Evolutionary conservation across 179 eudicot species (phyloP), one percentile per base, ranked within the genome.

Genomic region (Corrigiola litoralis): DNA sequence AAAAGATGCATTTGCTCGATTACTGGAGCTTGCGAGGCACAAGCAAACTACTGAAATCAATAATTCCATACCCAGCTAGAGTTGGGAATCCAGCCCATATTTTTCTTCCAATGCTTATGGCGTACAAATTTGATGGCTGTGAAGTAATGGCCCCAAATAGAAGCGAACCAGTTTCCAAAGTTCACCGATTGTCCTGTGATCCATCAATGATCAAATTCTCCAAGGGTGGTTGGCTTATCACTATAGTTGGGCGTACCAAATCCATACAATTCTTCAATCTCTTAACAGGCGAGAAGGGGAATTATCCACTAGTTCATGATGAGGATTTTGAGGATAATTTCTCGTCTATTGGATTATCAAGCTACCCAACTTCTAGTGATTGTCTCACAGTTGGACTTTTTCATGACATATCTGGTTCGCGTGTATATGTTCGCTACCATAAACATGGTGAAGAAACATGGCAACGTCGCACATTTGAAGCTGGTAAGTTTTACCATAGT

Each of bases 151-250:
- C 61, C 10, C 50, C 29, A 20, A 1, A 1, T 41, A 45, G 56
- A 3, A 9, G 24, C 42, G 36, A 70, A 23, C 31, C 48, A 32
- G 33, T 41, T 5, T 44, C 37, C 13, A 42, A 21, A 47, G 13
- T n/a, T 18, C 23, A 53, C 8, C 54, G 44, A 4, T 38, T 49
- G 6, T 58, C 67, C 42, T 13, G 6, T 24, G 37, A 11, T 28
- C 38, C 38, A 17, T 51, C 48, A 20, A 7, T 27, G 16, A 42
- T 70, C 8, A n/a, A 53, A 9, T 62, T 9, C 28, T 70, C 45
- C 20, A 70, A 70, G 37, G 56, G 53, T 53, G 74, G 74, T 11
- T 70, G 74, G 74, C 25, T 62, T 42, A 7, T 70, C 11, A 24
- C 31, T 13, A 36, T 37, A 46, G 37, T 57, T 10, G 61, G 48